Evolutionary conservation across 176 grass and related monocot genomes (phyloP).

Genomic region (Neostapfia colusana): DNA sequence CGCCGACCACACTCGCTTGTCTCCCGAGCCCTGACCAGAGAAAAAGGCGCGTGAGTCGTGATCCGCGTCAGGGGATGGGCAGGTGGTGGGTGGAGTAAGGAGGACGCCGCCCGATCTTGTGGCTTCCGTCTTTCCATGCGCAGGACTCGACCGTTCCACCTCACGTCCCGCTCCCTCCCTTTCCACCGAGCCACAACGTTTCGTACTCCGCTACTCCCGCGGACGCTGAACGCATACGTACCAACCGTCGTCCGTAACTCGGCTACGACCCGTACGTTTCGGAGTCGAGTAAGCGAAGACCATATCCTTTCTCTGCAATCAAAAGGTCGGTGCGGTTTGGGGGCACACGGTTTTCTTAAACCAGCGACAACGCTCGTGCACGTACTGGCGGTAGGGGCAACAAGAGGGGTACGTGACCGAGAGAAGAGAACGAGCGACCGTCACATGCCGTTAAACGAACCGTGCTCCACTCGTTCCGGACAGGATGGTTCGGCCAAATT

Average conservation of each 20-base stretch:
- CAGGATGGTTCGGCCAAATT: too few species aligned
- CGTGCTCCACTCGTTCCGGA: too few species aligned
- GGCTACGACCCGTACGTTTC: neutral
- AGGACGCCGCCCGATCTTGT: neutral
- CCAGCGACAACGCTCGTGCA: neutral
- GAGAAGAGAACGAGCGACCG: too few species aligned
- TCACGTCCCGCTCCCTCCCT: neutral
- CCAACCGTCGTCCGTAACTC: neutral
- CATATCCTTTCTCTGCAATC: neutral
- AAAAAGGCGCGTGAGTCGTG: neutral
- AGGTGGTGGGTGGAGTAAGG: neutral
- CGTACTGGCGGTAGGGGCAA: too few species aligned
- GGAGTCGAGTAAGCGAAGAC: neutral
- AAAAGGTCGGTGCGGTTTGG: neutral
- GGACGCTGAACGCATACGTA: neutral
- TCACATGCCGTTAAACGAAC: too few species aligned
- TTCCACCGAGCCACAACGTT: neutral
- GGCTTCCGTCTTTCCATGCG: conserved; percentile 5
- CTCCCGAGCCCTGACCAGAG: neutral
- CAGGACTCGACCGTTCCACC: conserved; percentile 22
- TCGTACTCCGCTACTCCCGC: neutral
- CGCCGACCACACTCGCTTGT: neutral
- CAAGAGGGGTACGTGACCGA: too few species aligned
- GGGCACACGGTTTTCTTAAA: neutral
- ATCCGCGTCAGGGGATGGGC: neutral